Conservation (phyloP, 768 basidiomycete genomes). For the Leccinum longicurvipes region DNA sequence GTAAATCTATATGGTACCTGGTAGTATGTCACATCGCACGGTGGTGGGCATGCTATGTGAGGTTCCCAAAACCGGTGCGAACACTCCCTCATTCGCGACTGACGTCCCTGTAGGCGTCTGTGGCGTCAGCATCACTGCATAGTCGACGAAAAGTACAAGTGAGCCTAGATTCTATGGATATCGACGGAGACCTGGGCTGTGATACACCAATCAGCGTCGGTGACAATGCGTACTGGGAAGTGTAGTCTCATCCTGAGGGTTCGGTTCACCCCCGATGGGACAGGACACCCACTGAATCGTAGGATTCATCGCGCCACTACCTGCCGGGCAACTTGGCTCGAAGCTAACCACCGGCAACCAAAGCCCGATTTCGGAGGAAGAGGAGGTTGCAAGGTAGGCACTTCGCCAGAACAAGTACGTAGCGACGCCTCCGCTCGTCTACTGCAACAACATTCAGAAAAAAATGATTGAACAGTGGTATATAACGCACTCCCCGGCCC, state of each 20-base stretch:
- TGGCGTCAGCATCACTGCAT: constrained; percentile 14
- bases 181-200: neutral
- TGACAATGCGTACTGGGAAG: neutral
- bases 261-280: neutral
- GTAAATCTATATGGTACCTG: neutral
- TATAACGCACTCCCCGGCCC: constrained; percentile 63
- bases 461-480: neutral
- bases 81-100: constrained; percentile 29
- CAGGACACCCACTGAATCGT: constrained; percentile 8
- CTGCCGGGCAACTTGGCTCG: constrained; percentile 91
- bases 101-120: constrained; percentile 25
- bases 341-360: constrained; percentile 90
- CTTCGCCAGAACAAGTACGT: constrained; percentile 90
- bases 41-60: constrained; percentile 17
- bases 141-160: neutral
- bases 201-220: constrained; percentile 13
- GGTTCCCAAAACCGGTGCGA: neutral
- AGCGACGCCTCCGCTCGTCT: constrained; percentile 88
- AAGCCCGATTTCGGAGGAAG: constrained; percentile 87
- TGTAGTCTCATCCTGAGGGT: neutral
- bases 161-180: neutral
- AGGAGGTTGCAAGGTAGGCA: constrained; percentile 92
- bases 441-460: constrained; percentile 35
- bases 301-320: constrained; percentile 37
- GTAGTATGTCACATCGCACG: constrained; percentile 11